Evolutionary conservation across 352 stramenopile species (phyloP).

Genomic region (Phytophthora ohioensis): DNA sequence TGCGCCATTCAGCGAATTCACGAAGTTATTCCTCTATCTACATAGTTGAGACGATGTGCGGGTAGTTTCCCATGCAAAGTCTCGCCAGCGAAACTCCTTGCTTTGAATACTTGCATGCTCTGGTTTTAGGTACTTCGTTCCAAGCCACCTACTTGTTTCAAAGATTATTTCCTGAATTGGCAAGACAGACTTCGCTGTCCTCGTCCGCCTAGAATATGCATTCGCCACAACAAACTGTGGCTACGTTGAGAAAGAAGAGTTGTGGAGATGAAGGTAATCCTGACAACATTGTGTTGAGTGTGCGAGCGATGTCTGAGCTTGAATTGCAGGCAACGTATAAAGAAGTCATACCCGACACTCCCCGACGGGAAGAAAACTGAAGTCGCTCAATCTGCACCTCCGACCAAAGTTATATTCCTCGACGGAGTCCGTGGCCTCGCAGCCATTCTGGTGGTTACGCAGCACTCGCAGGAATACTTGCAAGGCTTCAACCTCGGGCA

Average conservation of each 20-base stretch:
- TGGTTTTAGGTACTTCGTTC: neutral
- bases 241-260: neutral
- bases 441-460: conserved; percentile 38
- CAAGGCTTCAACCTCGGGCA: conserved; percentile 27
- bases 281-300: neutral
- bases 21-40: no score
- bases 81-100: no score
- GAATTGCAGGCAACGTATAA: neutral
- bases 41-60: no score
- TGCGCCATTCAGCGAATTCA: no score
- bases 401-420: conserved; percentile 34
- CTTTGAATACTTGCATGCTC: neutral
- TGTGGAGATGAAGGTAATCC: neutral
- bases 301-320: neutral
- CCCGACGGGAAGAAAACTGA: neutral
- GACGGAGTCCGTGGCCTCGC: conserved; percentile 49
- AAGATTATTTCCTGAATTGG: no score
- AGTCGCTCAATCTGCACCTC: neutral
- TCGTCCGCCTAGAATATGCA: neutral
- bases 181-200: no score
- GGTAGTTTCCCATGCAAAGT: neutral
- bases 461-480: conserved; percentile 40
- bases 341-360: neutral
- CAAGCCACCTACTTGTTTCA: no score
- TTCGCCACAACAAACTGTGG: neutral